A percentile compares a stretch with the other conserved stretches of the same genome.
phyloP scores from a whole-genome alignment of 129 eudicot species.

The Pseudognaphalium luteoalbum region DNA sequence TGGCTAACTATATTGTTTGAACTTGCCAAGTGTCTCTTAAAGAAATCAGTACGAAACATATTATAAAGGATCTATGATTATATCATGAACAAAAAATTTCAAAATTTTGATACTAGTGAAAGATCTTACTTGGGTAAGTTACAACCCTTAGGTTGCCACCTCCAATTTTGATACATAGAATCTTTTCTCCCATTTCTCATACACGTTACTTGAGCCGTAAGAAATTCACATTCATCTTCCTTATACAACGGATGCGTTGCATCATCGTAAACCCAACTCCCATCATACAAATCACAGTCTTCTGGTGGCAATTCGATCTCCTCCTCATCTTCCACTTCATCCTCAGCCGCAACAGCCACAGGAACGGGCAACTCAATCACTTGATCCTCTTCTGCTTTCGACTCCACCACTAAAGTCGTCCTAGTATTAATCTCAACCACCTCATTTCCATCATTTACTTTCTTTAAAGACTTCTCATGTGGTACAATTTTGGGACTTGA shows the following conservation, averaged over 20 bases:
- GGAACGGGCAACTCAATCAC: constrained; percentile 46
- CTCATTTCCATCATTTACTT: background rate
- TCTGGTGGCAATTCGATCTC: constrained; percentile 74
- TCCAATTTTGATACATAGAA: constrained; percentile 85
- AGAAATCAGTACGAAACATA: background rate
- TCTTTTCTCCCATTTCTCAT: constrained; percentile 85
- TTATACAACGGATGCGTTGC: constrained; percentile 72
- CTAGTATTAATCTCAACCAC: constrained; percentile 42
- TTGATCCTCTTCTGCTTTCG: constrained; percentile 32
- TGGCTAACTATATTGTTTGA: too few species aligned
- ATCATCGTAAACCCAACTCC: constrained; percentile 87
- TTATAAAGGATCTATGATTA: background rate
- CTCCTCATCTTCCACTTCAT: constrained; percentile 56
- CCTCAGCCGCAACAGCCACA: constrained; percentile 25
- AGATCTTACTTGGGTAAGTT: constrained; percentile 78
- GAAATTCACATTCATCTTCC: constrained; percentile 79
- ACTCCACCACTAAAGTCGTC: constrained; percentile 49
- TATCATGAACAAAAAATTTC: background rate
- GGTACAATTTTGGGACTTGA: constrained; percentile 39
- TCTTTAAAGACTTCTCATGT: background rate
- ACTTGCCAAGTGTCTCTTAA: background rate
- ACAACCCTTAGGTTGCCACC: constrained; percentile 93
- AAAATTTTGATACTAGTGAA: background rate
- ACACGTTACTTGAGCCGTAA: constrained; percentile 88
- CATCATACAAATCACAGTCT: constrained; percentile 77